These are phyloP conservation scores for Aspergillus fructus DNA, from an alignment of 2,329 filamentous ascomycete species.

Conservation along the genomic window DNA sequence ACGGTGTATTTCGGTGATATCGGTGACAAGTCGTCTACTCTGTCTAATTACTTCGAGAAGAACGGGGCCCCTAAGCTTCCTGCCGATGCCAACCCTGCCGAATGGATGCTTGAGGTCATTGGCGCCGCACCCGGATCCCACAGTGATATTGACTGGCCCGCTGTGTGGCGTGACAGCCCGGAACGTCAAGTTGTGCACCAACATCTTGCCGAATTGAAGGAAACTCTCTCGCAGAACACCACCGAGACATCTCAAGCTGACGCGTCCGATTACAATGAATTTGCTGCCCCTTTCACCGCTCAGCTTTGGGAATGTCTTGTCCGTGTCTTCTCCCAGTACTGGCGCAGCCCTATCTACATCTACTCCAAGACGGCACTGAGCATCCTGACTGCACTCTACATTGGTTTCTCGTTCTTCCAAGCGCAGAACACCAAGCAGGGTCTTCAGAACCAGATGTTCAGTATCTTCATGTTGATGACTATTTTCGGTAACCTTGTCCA, in stretches of 20 bases:
- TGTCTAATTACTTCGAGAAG: conserved; percentile 64
- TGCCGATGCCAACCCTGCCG: conserved; percentile 68
- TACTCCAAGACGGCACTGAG: conserved; percentile 76
- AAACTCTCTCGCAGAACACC: conserved; percentile 41
- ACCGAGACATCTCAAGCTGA: conserved; percentile 39
- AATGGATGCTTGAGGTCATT: conserved; percentile 67
- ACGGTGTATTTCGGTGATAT: conserved; percentile 71
- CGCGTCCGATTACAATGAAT: conserved; percentile 67
- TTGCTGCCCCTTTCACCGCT: conserved; percentile 69
- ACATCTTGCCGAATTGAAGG: conserved; percentile 54
- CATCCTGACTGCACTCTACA: conserved; percentile 67
- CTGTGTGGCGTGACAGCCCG: conserved; percentile 59
- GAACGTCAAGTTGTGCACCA: conserved; percentile 59
- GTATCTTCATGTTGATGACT: conserved; percentile 81
- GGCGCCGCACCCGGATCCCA: conserved; percentile 63
- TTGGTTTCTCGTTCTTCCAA: conserved; percentile 80
- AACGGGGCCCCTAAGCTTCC: conserved; percentile 63
- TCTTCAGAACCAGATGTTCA: conserved; percentile 87
- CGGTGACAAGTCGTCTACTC: conserved; percentile 56
- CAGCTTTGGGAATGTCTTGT: conserved; percentile 68
- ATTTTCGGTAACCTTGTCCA: conserved; percentile 65
- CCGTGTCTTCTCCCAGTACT: conserved; percentile 88
- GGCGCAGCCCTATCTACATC: conserved; percentile 85
- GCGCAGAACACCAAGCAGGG: conserved; percentile 74
- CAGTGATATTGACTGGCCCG: conserved; percentile 65